Percentiles rank a stretch among this genome's conserved stretches.
Evolutionary conservation across 768 basidiomycete genomes (phyloP).

Genomic region (Daedaleopsis sinensis): DNA sequence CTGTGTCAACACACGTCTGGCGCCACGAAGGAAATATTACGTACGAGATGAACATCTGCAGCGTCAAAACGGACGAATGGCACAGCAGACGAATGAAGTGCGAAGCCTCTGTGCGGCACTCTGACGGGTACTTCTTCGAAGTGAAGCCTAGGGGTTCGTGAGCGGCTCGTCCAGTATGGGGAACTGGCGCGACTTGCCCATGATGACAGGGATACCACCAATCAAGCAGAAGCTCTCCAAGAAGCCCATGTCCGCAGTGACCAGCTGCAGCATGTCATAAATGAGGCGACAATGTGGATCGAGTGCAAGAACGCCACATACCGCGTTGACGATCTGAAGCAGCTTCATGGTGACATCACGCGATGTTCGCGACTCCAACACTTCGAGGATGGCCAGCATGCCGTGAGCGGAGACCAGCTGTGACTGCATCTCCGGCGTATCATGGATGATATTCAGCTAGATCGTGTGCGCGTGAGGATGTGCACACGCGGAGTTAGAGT

Average conservation of each 20-base stretch:
- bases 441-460: slow-evolving; percentile 75
- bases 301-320: slow-evolving; percentile 29
- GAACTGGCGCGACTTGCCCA: slow-evolving; percentile 54
- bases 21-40: slow-evolving; percentile 35
- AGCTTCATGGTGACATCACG: slow-evolving; percentile 86
- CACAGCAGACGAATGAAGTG: slow-evolving; percentile 92
- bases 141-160: slow-evolving; percentile 67
- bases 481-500: neutral
- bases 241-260: slow-evolving; percentile 73
- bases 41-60: slow-evolving; percentile 99
- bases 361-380: slow-evolving; percentile 84
- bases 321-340: slow-evolving; percentile 88
- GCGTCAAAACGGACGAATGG: slow-evolving; percentile 87
- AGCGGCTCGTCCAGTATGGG: neutral
- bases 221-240: slow-evolving; percentile 96
- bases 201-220: slow-evolving; percentile 94
- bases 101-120: slow-evolving; percentile 94
- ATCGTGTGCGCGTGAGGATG: neutral
- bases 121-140: slow-evolving; percentile 90
- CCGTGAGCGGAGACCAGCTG: slow-evolving; percentile 94
- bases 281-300: neutral
- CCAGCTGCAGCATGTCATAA: slow-evolving; percentile 35
- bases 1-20: neutral
- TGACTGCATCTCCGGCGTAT: slow-evolving; percentile 81
- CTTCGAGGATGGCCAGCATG: slow-evolving; percentile 92